Evolutionary conservation across 768 basidiomycete genomes (phyloP).

Genomic region (Termitomyces heimii): DNA sequence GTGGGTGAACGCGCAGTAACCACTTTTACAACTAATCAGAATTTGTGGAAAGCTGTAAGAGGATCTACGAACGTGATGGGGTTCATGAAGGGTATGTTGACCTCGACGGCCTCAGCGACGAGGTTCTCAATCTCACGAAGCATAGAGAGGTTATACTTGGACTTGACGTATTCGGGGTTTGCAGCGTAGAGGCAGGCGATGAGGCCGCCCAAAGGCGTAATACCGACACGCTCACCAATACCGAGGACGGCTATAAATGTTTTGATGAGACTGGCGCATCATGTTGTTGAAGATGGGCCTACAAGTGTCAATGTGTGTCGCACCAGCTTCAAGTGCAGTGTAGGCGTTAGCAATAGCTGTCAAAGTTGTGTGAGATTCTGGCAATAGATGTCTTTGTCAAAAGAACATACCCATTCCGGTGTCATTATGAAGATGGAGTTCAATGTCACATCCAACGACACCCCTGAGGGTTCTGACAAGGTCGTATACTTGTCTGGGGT

Average conservation of each 20-base stretch:
- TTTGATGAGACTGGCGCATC: neutral
- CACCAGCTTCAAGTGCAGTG: constrained; percentile 96
- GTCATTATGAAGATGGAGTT: constrained; percentile 97
- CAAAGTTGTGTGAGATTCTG: neutral
- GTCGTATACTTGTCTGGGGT: constrained; percentile 97
- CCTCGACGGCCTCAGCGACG: constrained; percentile 97
- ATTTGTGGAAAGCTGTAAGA: neutral
- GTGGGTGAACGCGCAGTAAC: constrained; percentile 99
- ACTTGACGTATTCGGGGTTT: constrained; percentile 98
- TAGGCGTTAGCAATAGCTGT: constrained; percentile 97
- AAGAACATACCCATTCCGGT: constrained; percentile 79
- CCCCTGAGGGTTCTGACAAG: constrained; percentile 94
- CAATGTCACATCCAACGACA: constrained; percentile 96
- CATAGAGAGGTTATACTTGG: constrained; percentile 98
- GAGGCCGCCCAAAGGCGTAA: constrained; percentile 95
- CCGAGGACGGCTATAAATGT: constrained; percentile 80
- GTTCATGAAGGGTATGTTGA: constrained; percentile 96
- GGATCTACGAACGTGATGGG: constrained; percentile 66
- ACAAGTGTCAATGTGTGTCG: constrained; percentile 99
- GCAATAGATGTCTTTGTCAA: neutral
- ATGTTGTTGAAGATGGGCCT: constrained; percentile 18
- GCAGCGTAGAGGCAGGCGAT: constrained; percentile 96
- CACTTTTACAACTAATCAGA: constrained; percentile 40
- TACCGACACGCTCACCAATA: constrained; percentile 98
- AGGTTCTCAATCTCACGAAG: constrained; percentile 98